These are phyloP conservation scores for Cryomyces antarcticus DNA, from an alignment of 495 filamentous ascomycete species.

Conservation along the genomic window DNA sequence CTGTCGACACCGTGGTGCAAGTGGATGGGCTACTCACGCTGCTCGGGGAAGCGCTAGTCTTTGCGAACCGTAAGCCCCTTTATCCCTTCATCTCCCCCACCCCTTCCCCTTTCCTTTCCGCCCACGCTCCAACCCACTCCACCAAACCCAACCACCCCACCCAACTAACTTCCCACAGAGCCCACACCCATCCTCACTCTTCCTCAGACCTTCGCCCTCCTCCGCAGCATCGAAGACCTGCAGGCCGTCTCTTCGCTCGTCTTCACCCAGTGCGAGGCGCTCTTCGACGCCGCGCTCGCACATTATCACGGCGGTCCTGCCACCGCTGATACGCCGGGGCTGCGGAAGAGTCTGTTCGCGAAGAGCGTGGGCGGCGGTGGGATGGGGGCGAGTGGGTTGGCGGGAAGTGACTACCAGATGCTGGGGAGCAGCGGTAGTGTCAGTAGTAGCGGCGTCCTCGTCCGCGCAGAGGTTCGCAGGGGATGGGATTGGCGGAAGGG, in stretches of 20 bases:
- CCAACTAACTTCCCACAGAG: slow-evolving; percentile 12
- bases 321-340: background rate
- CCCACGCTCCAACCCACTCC: background rate
- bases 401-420: slow-evolving; percentile 9
- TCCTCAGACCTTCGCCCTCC: slow-evolving; percentile 50
- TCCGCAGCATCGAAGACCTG: slow-evolving; percentile 67
- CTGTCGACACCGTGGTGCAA: slow-evolving; percentile 55
- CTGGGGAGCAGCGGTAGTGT: too few species aligned
- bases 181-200: slow-evolving; percentile 30
- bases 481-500: slow-evolving; percentile 77
- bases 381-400: slow-evolving; percentile 26
- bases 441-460: slow-evolving; percentile 27
- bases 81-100: background rate
- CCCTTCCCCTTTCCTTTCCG: background rate
- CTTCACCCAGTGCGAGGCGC: slow-evolving; percentile 46
- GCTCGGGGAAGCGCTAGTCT: slow-evolving; percentile 61
- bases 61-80: slow-evolving; percentile 38
- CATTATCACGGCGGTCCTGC: slow-evolving; percentile 9
- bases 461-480: slow-evolving; percentile 26
- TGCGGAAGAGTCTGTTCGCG: background rate
- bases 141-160: background rate
- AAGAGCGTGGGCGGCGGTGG: background rate
- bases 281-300: slow-evolving; percentile 35
- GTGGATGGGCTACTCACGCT: slow-evolving; percentile 71
- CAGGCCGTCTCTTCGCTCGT: slow-evolving; percentile 54